phyloP scores from a whole-genome alignment of 2,329 filamentous ascomycete species.

The Pseudogymnoascus sp. region DNA sequence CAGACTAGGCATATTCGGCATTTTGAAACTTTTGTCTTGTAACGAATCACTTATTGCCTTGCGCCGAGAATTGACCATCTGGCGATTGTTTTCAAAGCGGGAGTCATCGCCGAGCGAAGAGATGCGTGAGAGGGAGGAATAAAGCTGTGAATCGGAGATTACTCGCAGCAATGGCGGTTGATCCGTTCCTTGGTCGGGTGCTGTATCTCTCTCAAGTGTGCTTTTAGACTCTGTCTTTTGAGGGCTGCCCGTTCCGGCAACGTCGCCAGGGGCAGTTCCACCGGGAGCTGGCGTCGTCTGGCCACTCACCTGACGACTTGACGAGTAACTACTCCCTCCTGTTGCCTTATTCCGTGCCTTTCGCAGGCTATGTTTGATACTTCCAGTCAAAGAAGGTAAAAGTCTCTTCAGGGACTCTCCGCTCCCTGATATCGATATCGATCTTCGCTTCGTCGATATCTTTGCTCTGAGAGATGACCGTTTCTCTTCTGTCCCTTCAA shows the following conservation, averaged over 20 bases:
- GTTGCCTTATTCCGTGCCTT: not conserved
- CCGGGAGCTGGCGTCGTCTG: not conserved
- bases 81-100: constrained; percentile 68
- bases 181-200: not conserved
- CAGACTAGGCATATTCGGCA: constrained; percentile 52
- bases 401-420: constrained; percentile 49
- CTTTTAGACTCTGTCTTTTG: not conserved
- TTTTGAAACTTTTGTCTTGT: constrained; percentile 72
- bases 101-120: constrained; percentile 80
- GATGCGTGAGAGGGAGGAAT: constrained; percentile 64
- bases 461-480: constrained; percentile 21
- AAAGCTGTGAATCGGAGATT: constrained; percentile 70
- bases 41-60: constrained; percentile 87
- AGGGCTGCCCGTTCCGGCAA: not conserved
- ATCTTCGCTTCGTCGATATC: constrained; percentile 34
- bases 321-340: not conserved
- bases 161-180: constrained; percentile 41
- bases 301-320: not conserved
- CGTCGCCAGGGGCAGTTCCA: not conserved
- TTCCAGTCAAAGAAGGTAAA: constrained; percentile 25
- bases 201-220: not conserved
- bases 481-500: constrained; percentile 23
- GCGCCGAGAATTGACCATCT: constrained; percentile 79
- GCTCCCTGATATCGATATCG: constrained; percentile 40
- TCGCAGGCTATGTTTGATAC: not conserved